phyloP scores from a whole-genome alignment of 2,329 filamentous ascomycete genomes.

The Alternaria panax region DNA sequence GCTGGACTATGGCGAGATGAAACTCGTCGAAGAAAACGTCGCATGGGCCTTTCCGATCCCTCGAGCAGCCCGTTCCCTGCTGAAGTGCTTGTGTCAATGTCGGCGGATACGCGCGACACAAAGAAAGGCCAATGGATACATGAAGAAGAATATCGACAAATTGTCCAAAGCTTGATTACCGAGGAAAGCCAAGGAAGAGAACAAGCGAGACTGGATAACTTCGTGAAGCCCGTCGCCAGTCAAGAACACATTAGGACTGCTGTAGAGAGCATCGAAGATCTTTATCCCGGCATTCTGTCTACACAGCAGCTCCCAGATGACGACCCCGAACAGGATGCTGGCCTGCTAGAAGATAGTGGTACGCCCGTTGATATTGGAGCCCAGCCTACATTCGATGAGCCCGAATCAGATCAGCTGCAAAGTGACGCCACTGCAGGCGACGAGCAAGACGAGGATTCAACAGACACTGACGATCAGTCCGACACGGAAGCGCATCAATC shows the following conservation, averaged over 20 bases:
- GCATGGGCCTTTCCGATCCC: constrained; percentile 69
- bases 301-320: constrained; percentile 24
- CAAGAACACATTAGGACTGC: constrained; percentile 74
- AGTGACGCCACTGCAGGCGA: constrained; percentile 16
- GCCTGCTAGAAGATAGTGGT: not conserved
- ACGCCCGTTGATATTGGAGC: not conserved
- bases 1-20: constrained; percentile 93
- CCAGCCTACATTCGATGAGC: not conserved
- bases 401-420: not conserved
- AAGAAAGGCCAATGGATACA: constrained; percentile 88
- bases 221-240: constrained; percentile 63
- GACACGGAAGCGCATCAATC: constrained; percentile 34
- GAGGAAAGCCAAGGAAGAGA: constrained; percentile 66
- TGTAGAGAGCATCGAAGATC: constrained; percentile 83
- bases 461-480: constrained; percentile 21
- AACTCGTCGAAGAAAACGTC: constrained; percentile 75
- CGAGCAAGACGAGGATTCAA: constrained; percentile 37
- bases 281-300: constrained; percentile 73
- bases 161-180: constrained; percentile 68
- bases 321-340: not conserved
- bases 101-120: constrained; percentile 76
- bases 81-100: constrained; percentile 87
- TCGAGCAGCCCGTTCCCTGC: constrained; percentile 79
- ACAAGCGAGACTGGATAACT: constrained; percentile 68
- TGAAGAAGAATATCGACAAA: constrained; percentile 79